Evolutionary conservation across 768 basidiomycete species (phyloP), one percentile per base, ranked within the genome.

Genomic region (Rhodosporidiobolus odoratus): DNA sequence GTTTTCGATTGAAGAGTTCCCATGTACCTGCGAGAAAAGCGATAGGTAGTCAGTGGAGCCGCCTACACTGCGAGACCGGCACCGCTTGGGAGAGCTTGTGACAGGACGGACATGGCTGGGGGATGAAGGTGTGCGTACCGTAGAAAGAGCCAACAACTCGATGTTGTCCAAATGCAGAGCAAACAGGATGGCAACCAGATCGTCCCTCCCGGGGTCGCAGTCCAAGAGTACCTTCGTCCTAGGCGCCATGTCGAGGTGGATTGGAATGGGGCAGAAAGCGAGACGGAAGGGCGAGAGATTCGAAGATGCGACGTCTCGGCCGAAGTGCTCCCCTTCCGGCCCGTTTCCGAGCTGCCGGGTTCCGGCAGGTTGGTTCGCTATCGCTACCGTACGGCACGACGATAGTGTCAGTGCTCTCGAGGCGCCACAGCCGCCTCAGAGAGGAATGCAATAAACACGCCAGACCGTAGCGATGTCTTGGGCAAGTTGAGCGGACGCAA

Each of bases 131-230:
- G 43, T 12, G 21, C 66, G 34, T 80, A 90, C 91, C 38, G 92
- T 92, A 0, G 92, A 93, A 21, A 94, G 80, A 0, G 91, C 92
- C 17, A 93, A 80, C 35, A 94, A 84, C 37, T 84, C 79, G 69
- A 92, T 83, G 67, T 86, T 83, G 1, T 84, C 82, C 21, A 83
- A 83, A 75, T 91, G 85, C 15, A 88, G 77, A 7, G 90, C 90
- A 15, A 93, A 80, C 77, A 93, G 81, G 58, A 94, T 87, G 9
- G 90, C 91, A 19, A 86, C 87, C 17, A 89, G 91, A 48, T 71
- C 70, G 56, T 71, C 70, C 27, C 70, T 30, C 7, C 69, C 69
- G 0, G 69, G 69, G n/a, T 70, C 69, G 27, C 69, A 70, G 63
- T 70, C 63, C 27, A 60, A 50, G 50, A 48, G 61, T 23, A 56